Evolutionary conservation across 192 early-diverging fungal genomes (phyloP), one percentile per base, ranked within the genome.

Genomic region (Podila verticillata): DNA sequence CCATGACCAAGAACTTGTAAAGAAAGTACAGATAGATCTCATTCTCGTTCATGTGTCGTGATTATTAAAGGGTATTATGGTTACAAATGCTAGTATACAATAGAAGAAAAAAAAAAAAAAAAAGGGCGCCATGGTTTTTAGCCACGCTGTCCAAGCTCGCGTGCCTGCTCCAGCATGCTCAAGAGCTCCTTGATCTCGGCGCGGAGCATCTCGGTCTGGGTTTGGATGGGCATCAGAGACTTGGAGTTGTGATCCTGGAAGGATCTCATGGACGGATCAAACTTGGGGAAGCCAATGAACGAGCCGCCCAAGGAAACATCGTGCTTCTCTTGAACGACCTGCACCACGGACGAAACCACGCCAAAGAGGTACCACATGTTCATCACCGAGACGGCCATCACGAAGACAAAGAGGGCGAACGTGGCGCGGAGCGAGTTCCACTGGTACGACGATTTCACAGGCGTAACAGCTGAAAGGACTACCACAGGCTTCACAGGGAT

Each of bases 331-430:
- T 69, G 74, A 1, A 75, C 47, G 7, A 75, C 54, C 31, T 69
- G 66, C 2, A 75, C 74, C 32, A 75, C 32, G 1, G 74, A 69
- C 1, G 56, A 65, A 12, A 75, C 61, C 13, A 60, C 58, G 15
- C 29, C 30, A 32, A 65, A 65, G 22, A 75, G 19, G 7, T 75
- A 62, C 74, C 74, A 75, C 20, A 69, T 61, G 31, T 75, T 75
- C 44, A 75, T 4, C 12, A 61, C 67, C 10, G 74, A 69, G 28
- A 65, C 61, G 7, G 44, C 57, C 61, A 75, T 57, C 17, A 66
- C 74, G 60, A 75, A 22, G 12, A 65, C 48, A 34, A 75, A 60
- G 26, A 63, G 58, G 0, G 19, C 47, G 36, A 75, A 65, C 5
- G 64, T 36, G 28, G 57, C 48, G 32, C 35, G 7, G 66, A 63